Percentiles rank a stretch among this genome's conserved stretches.
These are phyloP conservation scores for Thielaviopsis populi DNA, from an alignment of 2,329 filamentous ascomycete genomes.

Conservation along the genomic window DNA sequence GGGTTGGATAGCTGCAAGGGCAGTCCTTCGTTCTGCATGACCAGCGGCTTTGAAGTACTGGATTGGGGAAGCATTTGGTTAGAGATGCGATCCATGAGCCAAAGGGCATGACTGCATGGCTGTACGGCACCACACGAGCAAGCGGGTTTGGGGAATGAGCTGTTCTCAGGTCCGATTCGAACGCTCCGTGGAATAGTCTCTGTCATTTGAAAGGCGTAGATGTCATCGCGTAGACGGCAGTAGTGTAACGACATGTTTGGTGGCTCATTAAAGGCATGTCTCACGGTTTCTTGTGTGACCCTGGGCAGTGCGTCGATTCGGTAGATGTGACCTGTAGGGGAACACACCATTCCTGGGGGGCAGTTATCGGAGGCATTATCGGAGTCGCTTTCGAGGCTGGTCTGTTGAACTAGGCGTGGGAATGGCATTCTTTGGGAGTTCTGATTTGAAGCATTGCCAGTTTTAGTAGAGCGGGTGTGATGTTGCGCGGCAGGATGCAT, in stretches of 20 bases:
- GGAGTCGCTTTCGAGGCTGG: slow-evolving; percentile 21
- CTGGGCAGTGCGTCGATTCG: slow-evolving; percentile 27
- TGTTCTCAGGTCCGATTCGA: slow-evolving; percentile 31
- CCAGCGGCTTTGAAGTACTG: slow-evolving; percentile 25
- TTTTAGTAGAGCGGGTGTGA: neutral
- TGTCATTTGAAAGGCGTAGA: slow-evolving; percentile 41
- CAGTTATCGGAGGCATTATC: slow-evolving; percentile 20
- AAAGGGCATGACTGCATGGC: slow-evolving; percentile 38
- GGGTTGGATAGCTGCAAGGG: slow-evolving; percentile 34
- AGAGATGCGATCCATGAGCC: slow-evolving; percentile 39
- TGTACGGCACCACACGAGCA: slow-evolving; percentile 32
- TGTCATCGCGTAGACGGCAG: slow-evolving; percentile 33
- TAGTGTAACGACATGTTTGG: slow-evolving; percentile 36
- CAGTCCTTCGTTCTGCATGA: slow-evolving; percentile 30
- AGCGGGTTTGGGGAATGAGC: slow-evolving; percentile 28
- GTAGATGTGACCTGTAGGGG: slow-evolving; percentile 29
- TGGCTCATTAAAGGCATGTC: slow-evolving; percentile 33
- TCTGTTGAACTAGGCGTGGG: neutral
- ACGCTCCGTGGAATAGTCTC: slow-evolving; percentile 39
- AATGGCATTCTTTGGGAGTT: neutral
- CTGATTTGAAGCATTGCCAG: neutral
- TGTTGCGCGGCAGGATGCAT: slow-evolving; percentile 2
- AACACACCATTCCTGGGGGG: slow-evolving; percentile 22
- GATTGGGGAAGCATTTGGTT: slow-evolving; percentile 30
- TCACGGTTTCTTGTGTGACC: slow-evolving; percentile 27